These are phyloP conservation scores for Cornus kousa DNA, from an alignment of 148 eudicot species.

Conservation along the genomic window DNA sequence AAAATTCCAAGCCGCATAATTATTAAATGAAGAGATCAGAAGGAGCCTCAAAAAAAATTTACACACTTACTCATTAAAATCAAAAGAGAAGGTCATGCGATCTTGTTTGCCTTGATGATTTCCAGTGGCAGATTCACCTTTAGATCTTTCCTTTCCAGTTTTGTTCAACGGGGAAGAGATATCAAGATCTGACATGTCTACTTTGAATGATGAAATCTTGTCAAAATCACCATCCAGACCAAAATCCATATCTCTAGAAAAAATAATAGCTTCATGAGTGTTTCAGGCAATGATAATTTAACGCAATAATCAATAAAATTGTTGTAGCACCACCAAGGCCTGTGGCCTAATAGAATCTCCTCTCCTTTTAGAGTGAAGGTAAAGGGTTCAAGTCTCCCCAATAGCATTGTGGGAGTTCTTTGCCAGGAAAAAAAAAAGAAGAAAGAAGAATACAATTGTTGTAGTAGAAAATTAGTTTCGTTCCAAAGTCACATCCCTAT, in stretches of 20 bases:
- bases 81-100: conserved; percentile 52
- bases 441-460: neutral
- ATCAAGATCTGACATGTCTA: conserved; percentile 76
- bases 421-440: no score
- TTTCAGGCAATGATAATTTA: neutral
- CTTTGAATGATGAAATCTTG: conserved; percentile 71
- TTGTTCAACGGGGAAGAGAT: conserved; percentile 57
- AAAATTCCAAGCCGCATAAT: neutral
- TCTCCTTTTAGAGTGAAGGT: no score
- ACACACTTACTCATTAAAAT: conserved; percentile 64
- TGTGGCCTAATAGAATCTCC: no score
- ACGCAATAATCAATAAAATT: neutral
- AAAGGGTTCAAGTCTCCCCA: no score
- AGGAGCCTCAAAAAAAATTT: neutral
- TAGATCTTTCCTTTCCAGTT: conserved; percentile 49
- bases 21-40: neutral
- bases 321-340: neutral
- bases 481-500: neutral
- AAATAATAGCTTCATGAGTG: conserved; percentile 17
- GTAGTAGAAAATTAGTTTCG: neutral
- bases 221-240: conserved; percentile 71
- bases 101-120: conserved; percentile 44
- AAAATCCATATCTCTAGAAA: conserved; percentile 81
- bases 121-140: conserved; percentile 43
- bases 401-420: no score